phyloP scores from a whole-genome alignment of 345 rosid genomes.

The Aquilaria yunnanensis region DNA sequence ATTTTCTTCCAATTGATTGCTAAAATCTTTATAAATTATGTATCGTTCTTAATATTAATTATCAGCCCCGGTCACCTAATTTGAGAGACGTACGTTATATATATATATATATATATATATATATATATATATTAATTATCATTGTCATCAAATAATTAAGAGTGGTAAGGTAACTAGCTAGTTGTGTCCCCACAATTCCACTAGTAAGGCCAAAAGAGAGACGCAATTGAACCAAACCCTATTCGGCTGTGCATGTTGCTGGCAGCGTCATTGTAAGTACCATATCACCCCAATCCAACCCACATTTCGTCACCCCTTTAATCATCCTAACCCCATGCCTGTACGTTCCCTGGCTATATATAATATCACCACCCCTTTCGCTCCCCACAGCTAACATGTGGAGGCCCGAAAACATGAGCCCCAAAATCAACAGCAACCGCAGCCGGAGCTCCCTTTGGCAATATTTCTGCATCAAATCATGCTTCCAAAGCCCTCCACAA shows the following conservation, averaged over 20 bases:
- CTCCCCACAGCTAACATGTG: neutral
- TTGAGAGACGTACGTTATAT: too few species aligned
- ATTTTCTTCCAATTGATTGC: too few species aligned
- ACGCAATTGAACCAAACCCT: neutral
- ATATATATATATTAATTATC: too few species aligned
- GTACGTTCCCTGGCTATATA: neutral
- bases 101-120: too few species aligned
- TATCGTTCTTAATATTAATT: too few species aligned
- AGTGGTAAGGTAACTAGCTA: too few species aligned
- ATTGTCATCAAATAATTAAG: too few species aligned
- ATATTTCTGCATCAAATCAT: slow-evolving; percentile 14
- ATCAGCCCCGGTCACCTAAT: too few species aligned
- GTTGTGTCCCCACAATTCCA: neutral
- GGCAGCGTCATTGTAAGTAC: too few species aligned
- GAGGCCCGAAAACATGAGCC: neutral
- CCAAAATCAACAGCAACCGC: neutral
- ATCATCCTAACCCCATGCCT: neutral
- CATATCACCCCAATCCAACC: neutral
- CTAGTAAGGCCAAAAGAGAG: neutral
- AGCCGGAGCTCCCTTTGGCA: slow-evolving; percentile 5
- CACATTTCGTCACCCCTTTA: neutral
- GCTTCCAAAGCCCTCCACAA: slow-evolving; percentile 9
- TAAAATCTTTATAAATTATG: too few species aligned
- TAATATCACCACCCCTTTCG: neutral
- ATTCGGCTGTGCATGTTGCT: neutral